phyloP scores from a whole-genome alignment of 176 grass and related monocot species.

The Aegilops tauschii region DNA sequence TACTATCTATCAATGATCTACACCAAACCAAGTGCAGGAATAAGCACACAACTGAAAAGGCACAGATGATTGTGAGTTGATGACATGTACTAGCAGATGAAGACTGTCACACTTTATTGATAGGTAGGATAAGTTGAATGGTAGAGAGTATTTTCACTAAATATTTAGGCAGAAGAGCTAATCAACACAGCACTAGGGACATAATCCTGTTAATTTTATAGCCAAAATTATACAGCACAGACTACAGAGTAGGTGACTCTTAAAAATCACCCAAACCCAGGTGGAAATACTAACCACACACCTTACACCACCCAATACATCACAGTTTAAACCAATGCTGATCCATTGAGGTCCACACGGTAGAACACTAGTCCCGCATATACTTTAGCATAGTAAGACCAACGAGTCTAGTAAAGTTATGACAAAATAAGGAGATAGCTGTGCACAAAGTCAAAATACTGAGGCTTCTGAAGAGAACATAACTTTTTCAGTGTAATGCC shows the following conservation, averaged over 20 bases:
- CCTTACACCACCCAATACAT: no score
- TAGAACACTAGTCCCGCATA: background rate
- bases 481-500: background rate
- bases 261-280: no score
- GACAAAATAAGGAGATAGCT: constrained; percentile 9
- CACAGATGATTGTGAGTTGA: background rate
- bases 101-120: background rate
- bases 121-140: background rate
- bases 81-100: constrained; percentile 21
- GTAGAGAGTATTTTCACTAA: background rate
- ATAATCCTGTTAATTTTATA: background rate
- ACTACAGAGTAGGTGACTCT: background rate
- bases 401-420: background rate
- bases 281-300: no score
- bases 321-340: no score
- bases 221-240: background rate
- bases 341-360: background rate
- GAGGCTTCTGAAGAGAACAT: background rate
- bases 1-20: background rate
- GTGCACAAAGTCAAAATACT: background rate
- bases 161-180: background rate
- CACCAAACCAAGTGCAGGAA: background rate
- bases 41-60: constrained; percentile 18
- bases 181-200: background rate
- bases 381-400: background rate